Evolutionary conservation across 1,284 basidiomycete genomes (phyloP).

Genomic region (Mycena sp.): DNA sequence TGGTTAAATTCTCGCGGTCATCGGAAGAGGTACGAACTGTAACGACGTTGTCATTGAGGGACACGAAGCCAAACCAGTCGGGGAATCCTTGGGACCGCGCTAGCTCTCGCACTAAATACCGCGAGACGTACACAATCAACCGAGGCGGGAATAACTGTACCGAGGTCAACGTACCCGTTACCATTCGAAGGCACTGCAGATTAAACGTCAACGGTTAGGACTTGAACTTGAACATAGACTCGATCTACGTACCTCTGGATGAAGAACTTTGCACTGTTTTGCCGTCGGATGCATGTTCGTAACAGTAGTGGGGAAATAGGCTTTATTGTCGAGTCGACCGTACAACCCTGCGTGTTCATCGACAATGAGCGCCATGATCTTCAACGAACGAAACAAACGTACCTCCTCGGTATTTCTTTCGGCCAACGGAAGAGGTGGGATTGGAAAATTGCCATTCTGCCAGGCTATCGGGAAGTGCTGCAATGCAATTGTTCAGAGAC

Average conservation of each 20-base stretch:
- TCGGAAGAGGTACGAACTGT: slow-evolving; percentile 58
- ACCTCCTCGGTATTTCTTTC: slow-evolving; percentile 61
- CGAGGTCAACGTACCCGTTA: slow-evolving; percentile 2
- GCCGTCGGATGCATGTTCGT: slow-evolving; percentile 81
- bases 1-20: slow-evolving; percentile 10
- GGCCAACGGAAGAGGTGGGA: slow-evolving; percentile 65
- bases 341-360: slow-evolving; percentile 60
- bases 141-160: neutral
- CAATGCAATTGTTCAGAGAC: slow-evolving; percentile 9
- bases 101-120: slow-evolving; percentile 59
- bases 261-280: slow-evolving; percentile 75
- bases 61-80: slow-evolving; percentile 68
- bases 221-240: slow-evolving; percentile 20
- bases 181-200: slow-evolving; percentile 33
- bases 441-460: slow-evolving; percentile 67
- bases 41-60: slow-evolving; percentile 60
- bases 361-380: slow-evolving; percentile 12
- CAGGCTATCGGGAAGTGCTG: slow-evolving; percentile 52
- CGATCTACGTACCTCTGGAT: slow-evolving; percentile 63
- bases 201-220: neutral
- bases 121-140: neutral
- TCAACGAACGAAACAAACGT: slow-evolving; percentile 28
- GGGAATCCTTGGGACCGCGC: slow-evolving; percentile 84
- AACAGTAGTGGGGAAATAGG: slow-evolving; percentile 75
- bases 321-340: slow-evolving; percentile 63